Conservation (phyloP, 2,329 filamentous ascomycete species). For the Aspergillus uvarum region DNA sequence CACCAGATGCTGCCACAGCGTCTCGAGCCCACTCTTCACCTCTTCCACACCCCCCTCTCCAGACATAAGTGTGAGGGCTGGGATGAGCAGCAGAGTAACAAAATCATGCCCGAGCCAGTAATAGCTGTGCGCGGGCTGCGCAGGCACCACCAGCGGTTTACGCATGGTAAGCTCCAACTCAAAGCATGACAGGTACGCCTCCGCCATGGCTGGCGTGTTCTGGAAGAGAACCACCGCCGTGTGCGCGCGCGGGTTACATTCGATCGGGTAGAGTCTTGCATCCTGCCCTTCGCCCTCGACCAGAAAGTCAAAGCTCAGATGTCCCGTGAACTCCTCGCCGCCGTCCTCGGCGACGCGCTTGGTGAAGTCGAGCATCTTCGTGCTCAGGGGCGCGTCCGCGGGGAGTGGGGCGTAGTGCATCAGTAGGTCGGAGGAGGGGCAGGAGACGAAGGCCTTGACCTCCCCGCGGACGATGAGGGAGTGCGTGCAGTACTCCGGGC, state of each 20-base stretch:
- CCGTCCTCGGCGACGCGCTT: background rate
- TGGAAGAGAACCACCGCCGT: background rate
- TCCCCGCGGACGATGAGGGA: background rate
- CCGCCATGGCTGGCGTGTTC: background rate
- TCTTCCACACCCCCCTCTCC: background rate
- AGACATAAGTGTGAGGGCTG: background rate
- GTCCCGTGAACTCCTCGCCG: background rate
- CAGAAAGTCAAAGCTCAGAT: conserved; percentile 2
- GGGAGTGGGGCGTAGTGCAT: background rate
- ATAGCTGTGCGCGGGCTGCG: background rate
- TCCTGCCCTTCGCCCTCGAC: background rate
- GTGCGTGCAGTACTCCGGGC: conserved; percentile 1
- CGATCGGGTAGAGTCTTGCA: background rate
- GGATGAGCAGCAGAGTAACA: background rate
- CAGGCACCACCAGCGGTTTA: background rate
- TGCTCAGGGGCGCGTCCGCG: background rate
- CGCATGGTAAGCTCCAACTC: background rate
- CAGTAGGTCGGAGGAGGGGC: background rate
- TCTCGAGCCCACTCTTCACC: background rate
- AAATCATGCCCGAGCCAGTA: background rate
- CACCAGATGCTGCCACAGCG: background rate
- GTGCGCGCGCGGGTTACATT: conserved; percentile 1
- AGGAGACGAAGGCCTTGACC: conserved; percentile 1
- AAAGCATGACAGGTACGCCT: background rate
- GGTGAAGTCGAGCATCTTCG: conserved; percentile 4